phyloP scores from a whole-genome alignment of 805 yeast genomes.

The Candida tallmaniae region DNA sequence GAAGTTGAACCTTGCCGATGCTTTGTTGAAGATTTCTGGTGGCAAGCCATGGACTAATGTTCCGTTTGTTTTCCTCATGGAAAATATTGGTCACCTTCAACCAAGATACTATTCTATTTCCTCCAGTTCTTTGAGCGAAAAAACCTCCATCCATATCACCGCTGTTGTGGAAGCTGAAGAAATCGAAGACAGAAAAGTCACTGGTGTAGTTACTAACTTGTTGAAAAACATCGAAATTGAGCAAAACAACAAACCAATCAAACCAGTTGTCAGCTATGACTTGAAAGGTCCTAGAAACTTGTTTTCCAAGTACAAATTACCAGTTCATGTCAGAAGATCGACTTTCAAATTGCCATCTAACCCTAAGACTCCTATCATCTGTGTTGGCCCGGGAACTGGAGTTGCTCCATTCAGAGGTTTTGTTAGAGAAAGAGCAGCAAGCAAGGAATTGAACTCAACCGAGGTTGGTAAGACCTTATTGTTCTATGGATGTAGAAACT shows the following conservation, averaged over 20 bases:
- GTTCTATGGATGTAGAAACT: constrained; percentile 84
- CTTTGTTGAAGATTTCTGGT: constrained; percentile 55
- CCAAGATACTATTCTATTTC: constrained; percentile 97
- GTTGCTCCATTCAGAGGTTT: constrained; percentile 98
- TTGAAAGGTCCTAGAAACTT: constrained; percentile 77
- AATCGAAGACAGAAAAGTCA: constrained; percentile 32
- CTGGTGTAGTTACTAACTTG: constrained; percentile 91
- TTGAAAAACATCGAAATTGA: constrained; percentile 64
- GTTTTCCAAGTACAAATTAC: constrained; percentile 56
- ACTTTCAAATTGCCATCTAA: constrained; percentile 90
- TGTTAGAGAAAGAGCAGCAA: constrained; percentile 75
- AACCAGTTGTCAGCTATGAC: constrained; percentile 57
- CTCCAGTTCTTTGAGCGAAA: constrained; percentile 77
- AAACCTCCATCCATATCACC: constrained; percentile 72
- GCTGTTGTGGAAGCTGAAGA: constrained; percentile 81
- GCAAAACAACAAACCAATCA: constrained; percentile 45
- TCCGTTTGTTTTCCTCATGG: constrained; percentile 82
- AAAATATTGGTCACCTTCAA: constrained; percentile 73
- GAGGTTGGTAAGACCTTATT: constrained; percentile 66
- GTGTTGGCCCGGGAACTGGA: constrained; percentile 99
- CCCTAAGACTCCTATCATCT: constrained; percentile 75
- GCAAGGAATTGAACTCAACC: constrained; percentile 27
- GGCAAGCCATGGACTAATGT: constrained; percentile 69
- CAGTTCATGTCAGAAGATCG: constrained; percentile 92
- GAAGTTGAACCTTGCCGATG: constrained; percentile 72